Percentiles rank a stretch among this genome's conserved stretches.
phyloP scores from a whole-genome alignment of 2,329 filamentous ascomycete genomes.

The Aspergillus quadrilineatus region DNA sequence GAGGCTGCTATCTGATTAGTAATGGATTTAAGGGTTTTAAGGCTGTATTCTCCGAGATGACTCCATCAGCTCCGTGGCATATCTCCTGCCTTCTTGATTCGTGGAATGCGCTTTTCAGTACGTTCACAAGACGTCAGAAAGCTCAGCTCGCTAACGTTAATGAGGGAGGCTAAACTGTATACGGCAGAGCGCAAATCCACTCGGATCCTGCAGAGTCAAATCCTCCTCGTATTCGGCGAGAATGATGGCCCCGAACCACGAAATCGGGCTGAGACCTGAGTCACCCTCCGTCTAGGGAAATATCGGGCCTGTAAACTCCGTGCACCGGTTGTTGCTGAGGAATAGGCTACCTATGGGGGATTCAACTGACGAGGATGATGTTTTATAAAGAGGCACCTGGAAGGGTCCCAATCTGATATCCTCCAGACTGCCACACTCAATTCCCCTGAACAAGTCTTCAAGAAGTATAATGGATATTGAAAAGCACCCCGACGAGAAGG shows the following conservation, averaged over 20 bases:
- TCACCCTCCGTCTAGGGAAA: neutral
- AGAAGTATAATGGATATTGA: neutral
- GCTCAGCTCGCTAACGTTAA: neutral
- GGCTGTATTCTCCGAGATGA: neutral
- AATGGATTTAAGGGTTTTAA: neutral
- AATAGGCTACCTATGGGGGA: neutral
- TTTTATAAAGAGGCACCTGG: neutral
- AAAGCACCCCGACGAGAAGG: slow-evolving; percentile 4
- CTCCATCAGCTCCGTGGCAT: neutral
- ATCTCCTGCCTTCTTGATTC: neutral
- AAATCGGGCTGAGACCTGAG: neutral
- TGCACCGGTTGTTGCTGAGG: neutral
- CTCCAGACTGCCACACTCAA: neutral
- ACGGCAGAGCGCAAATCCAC: neutral
- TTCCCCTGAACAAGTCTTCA: neutral
- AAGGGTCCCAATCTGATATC: neutral
- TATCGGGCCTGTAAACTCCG: neutral
- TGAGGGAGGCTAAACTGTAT: neutral
- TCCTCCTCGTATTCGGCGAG: neutral
- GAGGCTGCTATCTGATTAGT: neutral
- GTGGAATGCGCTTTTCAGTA: neutral
- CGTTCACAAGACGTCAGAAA: neutral
- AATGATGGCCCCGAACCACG: neutral
- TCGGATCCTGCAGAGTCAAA: neutral
- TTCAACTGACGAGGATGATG: neutral